phyloP scores from a whole-genome alignment of 345 rosid genomes.

The Eucalyptus grandis region DNA sequence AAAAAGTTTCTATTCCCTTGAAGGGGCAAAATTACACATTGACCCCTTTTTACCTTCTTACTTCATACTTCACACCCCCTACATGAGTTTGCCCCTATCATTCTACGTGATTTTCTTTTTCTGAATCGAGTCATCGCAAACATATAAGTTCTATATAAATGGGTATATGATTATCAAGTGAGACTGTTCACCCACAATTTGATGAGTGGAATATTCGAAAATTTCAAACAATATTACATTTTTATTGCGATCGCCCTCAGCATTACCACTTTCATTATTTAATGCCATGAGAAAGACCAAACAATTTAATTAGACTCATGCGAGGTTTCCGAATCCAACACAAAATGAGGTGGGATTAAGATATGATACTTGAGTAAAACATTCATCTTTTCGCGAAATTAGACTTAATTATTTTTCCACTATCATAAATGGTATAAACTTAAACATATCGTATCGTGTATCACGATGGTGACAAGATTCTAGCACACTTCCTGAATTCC shows the following conservation, averaged over 20 bases:
- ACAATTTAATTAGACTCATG: background rate
- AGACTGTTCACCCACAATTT: background rate
- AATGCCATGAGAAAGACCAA: background rate
- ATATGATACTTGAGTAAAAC: background rate
- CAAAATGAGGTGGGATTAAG: background rate
- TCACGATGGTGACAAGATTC: background rate
- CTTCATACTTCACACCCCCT: background rate
- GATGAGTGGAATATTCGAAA: background rate
- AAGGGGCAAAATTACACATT: background rate
- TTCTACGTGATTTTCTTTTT: background rate
- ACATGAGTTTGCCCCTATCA: background rate
- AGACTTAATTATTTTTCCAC: background rate
- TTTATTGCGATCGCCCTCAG: background rate
- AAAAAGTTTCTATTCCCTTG: background rate
- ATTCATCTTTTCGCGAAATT: fast-evolving
- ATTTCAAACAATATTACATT: background rate
- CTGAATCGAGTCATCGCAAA: background rate
- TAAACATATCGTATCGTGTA: too few species aligned
- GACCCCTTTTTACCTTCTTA: background rate
- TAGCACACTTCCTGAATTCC: background rate
- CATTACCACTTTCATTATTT: background rate
- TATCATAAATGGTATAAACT: background rate
- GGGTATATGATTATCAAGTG: too few species aligned
- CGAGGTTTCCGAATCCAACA: background rate
- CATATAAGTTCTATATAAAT: background rate